Conservation (phyloP, 441 rosid genomes). For the Euphorbia celastroides region DNA sequence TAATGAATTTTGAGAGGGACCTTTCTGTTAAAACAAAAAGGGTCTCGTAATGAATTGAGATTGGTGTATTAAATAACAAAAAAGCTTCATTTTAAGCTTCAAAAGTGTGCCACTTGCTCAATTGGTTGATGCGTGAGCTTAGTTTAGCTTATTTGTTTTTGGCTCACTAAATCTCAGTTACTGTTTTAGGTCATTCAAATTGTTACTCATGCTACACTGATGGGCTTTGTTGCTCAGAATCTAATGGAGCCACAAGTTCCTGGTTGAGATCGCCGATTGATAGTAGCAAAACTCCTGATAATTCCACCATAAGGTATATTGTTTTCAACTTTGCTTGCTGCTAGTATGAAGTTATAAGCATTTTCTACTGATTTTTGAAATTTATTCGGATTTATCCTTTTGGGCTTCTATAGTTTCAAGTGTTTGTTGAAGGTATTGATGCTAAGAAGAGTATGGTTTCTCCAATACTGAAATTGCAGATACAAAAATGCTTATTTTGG, state of each 20-base stretch:
- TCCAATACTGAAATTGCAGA: constrained; percentile 34
- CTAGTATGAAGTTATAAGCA: constrained; percentile 3
- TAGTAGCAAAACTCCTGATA: constrained; percentile 38
- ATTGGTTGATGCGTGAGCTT: not conserved
- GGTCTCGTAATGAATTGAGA: not conserved
- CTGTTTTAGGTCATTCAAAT: constrained; percentile 44
- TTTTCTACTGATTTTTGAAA: constrained; percentile 4
- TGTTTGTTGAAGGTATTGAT: not conserved
- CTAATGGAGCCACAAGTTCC: constrained; percentile 36
- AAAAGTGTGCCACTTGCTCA: not conserved
- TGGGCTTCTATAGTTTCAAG: not conserved
- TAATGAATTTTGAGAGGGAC: too few relatives aligned
- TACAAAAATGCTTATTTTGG: constrained; percentile 47
- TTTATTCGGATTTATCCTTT: not conserved
- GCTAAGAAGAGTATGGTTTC: not conserved
- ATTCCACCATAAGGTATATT: constrained; percentile 41
- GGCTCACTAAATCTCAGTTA: constrained; percentile 7
- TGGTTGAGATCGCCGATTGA: constrained; percentile 47
- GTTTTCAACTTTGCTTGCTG: not conserved
- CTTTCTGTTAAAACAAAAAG: too few relatives aligned
- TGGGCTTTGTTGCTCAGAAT: constrained; percentile 45
- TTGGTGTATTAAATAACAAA: not conserved
- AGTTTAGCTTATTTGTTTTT: not conserved
- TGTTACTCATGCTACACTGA: constrained; percentile 52
- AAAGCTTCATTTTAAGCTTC: not conserved